Evolutionary conservation across 2,329 filamentous ascomycete species (phyloP).

Genomic region (Exophiala xenobiotica): DNA sequence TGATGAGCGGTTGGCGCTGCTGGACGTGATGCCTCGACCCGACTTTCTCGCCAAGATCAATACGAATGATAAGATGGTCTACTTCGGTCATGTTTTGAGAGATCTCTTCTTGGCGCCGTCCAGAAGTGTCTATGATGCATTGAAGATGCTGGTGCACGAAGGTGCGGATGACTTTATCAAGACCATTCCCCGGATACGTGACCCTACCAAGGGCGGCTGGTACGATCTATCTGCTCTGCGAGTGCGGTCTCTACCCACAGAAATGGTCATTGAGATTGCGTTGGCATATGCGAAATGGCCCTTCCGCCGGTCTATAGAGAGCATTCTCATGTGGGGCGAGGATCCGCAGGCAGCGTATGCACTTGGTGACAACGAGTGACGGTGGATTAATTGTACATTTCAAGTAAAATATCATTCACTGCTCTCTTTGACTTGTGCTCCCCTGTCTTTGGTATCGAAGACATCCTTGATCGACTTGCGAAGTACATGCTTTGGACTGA

Average conservation of each 20-base stretch:
- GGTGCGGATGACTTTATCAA: slow-evolving; percentile 26
- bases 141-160: slow-evolving; percentile 19
- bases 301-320: slow-evolving; percentile 19
- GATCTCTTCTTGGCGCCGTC: slow-evolving; percentile 5
- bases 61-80: slow-evolving; percentile 25
- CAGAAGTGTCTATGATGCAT: slow-evolving; percentile 13
- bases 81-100: slow-evolving; percentile 24
- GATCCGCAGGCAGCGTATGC: slow-evolving; percentile 16
- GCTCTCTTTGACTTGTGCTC: too few relatives aligned
- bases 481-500: too few relatives aligned
- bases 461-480: too few relatives aligned
- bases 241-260: slow-evolving; percentile 21
- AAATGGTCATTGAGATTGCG: slow-evolving; percentile 29
- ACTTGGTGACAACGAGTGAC: slow-evolving; percentile 6
- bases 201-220: slow-evolving; percentile 27
- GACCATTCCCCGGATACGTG: slow-evolving; percentile 22
- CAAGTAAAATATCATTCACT: too few relatives aligned
- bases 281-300: slow-evolving; percentile 30
- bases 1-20: slow-evolving; percentile 26
- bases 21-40: slow-evolving; percentile 56
- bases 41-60: slow-evolving; percentile 57
- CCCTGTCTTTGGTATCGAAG: too few relatives aligned
- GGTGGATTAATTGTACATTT: too few relatives aligned
- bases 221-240: slow-evolving; percentile 25
- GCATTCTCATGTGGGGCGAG: slow-evolving; percentile 17